Evolutionary conservation across 2,329 filamentous ascomycete genomes (phyloP).

Genomic region (Curvularia eragrostidis): DNA sequence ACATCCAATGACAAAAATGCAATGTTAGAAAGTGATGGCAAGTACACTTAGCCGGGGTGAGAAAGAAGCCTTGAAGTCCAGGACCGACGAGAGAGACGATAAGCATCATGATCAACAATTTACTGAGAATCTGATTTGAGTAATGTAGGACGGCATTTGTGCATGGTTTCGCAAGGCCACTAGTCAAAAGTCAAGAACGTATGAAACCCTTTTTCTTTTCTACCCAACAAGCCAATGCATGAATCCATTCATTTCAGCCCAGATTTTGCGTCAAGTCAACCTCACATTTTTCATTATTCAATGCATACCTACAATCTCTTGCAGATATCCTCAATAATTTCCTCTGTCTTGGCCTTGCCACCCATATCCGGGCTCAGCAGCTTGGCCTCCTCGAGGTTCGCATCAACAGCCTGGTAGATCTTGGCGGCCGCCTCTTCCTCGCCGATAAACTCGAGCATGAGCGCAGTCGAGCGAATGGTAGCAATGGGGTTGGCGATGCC

Average conservation of each 20-base stretch:
- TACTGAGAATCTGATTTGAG: too few relatives aligned
- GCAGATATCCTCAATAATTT: conserved; percentile 88
- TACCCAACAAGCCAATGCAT: neutral
- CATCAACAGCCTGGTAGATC: conserved; percentile 93
- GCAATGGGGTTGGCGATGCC: conserved; percentile 96
- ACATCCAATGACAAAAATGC: neutral
- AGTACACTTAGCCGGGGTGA: too few relatives aligned
- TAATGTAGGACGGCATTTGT: neutral
- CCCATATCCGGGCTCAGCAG: conserved; percentile 89
- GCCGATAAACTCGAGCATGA: conserved; percentile 96
- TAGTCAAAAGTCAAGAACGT: neutral
- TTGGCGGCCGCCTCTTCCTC: conserved; percentile 84
- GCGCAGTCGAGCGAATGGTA: conserved; percentile 84
- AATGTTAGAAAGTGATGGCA: neutral
- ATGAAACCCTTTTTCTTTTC: neutral
- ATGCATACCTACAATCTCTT: conserved; percentile 71
- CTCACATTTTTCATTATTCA: too few relatives aligned
- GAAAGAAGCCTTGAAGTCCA: neutral
- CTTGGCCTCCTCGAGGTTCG: conserved; percentile 81
- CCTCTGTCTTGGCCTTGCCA: conserved; percentile 80
- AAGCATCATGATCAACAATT: neutral
- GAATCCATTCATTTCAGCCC: neutral
- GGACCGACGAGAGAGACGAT: neutral
- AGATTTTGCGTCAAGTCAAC: too few relatives aligned
- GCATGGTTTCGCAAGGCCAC: neutral